Conservation (phyloP, 306 rosid genomes). For the Lagenaria siceraria region DNA sequence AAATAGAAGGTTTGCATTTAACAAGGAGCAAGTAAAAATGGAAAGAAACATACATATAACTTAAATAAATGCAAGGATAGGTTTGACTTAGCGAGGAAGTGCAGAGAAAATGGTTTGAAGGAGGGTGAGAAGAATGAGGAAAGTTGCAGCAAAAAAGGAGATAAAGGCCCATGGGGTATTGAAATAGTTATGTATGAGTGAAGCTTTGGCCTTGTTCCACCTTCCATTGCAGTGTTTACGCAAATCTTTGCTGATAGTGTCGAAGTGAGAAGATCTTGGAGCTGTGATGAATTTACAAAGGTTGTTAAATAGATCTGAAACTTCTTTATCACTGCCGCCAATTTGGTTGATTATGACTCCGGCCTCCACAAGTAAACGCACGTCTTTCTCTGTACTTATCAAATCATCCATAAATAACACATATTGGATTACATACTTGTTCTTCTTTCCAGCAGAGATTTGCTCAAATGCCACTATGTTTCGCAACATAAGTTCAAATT, state of each 20-base stretch:
- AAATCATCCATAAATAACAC: neutral
- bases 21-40: too few species aligned
- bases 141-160: neutral
- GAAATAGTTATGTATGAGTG: neutral
- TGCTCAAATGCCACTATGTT: slow-evolving; percentile 28
- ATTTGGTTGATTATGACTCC: neutral
- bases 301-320: neutral
- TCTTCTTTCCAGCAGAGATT: accelerated
- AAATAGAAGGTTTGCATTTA: too few species aligned
- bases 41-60: too few species aligned
- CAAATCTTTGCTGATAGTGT: neutral
- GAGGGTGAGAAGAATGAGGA: too few species aligned
- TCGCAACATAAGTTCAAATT: neutral
- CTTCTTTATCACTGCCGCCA: neutral
- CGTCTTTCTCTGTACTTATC: neutral
- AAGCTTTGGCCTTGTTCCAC: neutral
- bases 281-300: too few species aligned
- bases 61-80: too few species aligned
- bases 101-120: too few species aligned
- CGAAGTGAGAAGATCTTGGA: neutral
- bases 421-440: neutral
- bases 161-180: neutral
- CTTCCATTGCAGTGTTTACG: neutral
- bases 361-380: neutral
- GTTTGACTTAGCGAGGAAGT: too few species aligned